Evolutionary conservation across 208 protist genomes (phyloP), one percentile per base, ranked within the genome.

Genomic region (Trypanosoma brucei): DNA sequence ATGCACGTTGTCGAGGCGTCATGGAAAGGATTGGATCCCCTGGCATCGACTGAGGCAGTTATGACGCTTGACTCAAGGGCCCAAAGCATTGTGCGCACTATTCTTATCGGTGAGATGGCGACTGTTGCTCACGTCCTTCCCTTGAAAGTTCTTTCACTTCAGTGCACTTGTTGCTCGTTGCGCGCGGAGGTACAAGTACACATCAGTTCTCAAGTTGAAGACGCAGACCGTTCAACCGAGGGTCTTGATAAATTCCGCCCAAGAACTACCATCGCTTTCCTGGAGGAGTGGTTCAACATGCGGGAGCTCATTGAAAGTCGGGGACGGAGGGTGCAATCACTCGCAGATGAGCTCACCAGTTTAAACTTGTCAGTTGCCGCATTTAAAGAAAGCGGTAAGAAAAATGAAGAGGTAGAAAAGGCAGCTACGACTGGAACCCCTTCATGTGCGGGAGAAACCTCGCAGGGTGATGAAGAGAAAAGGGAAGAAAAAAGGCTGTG

Each of bases 161-260:
- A 7, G 2, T 65, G 46, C 37, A 59, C 31, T n/a, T 30, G 7
- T 13, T 9, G 48, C 5, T 48, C 56, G 39, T 13, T 71, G 5
- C 35, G 34, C 13, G 65, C 59, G 11, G 56, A 59, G 37, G 8
- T 71, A n/a, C 31, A 64, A 36, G 33, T 71, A 37, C 56, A 62
- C 36, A 4, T 70, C 4, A 14, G 50, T 42, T 14, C 49, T 14
- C 3, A 4, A 37, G 22, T 34, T 42, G 3, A 30, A 22, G 8
- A 14, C 35, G 22, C 22, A 22, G 22, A 22, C 9, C 46, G 13
- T 54, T 22, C 57, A 11, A 37, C 31, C 38, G 49, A 57, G 36
- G 31, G 8, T 14, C 13, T 62, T 30, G 33, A 38, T 33, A 34
- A 55, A 5, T 62, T 42, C 50, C 36, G 8, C 3, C 9, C 48